Percentiles rank a stretch among this genome's conserved stretches.
phyloP scores from a whole-genome alignment of 257 asterid species.

The Nicotiana tabacum region DNA sequence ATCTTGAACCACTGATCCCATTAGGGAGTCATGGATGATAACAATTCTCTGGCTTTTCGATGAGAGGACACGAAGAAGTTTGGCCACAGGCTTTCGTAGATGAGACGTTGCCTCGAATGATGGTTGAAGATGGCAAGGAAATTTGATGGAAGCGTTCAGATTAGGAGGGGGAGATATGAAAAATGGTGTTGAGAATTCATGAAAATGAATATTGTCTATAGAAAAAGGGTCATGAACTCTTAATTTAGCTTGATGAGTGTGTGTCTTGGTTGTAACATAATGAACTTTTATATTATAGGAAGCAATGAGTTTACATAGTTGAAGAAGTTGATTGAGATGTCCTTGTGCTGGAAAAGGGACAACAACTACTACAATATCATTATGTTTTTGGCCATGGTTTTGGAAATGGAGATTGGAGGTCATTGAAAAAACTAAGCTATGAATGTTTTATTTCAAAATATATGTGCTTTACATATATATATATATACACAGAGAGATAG shows the following conservation, averaged over 20 bases:
- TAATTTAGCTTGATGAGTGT: slow-evolving; percentile 48
- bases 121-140: slow-evolving; percentile 47
- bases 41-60: slow-evolving; percentile 23
- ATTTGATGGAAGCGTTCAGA: slow-evolving; percentile 18
- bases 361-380: slow-evolving; percentile 42
- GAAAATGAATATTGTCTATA: slow-evolving; percentile 36
- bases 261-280: slow-evolving; percentile 44
- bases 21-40: slow-evolving; percentile 45
- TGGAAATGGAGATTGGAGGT: not conserved
- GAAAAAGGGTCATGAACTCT: slow-evolving; percentile 44
- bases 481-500: too few species aligned
- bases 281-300: slow-evolving; percentile 36
- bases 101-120: slow-evolving; percentile 24
- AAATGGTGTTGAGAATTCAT: slow-evolving; percentile 29
- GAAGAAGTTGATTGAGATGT: slow-evolving; percentile 81
- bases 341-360: slow-evolving; percentile 75
- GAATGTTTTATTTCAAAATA: not conserved
- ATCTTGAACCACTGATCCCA: slow-evolving; percentile 61
- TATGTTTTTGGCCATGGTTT: not conserved
- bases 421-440: not conserved
- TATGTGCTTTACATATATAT: not conserved
- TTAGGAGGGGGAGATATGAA: slow-evolving; percentile 27
- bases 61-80: slow-evolving; percentile 24
- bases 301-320: slow-evolving; percentile 60
- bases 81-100: slow-evolving; percentile 39